Conservation (phyloP, 2,329 filamentous ascomycete species). For the Xylariaceae sp. region DNA sequence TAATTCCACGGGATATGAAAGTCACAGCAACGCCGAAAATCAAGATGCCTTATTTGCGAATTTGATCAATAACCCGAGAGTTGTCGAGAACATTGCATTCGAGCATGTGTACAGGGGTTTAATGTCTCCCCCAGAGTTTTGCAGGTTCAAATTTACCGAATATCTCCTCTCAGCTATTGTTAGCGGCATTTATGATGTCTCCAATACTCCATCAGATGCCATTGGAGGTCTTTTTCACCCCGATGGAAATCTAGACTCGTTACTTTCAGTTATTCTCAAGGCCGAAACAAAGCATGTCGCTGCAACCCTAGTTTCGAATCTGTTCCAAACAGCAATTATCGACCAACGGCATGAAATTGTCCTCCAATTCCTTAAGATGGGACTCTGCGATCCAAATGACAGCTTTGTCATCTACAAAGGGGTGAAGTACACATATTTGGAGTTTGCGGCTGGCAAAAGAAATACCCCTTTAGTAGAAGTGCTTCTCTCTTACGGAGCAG, state of each 20-base stretch:
- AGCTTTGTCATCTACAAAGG: background rate
- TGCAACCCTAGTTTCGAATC: background rate
- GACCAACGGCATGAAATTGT: background rate
- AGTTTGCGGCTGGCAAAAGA: background rate
- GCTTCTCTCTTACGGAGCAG: slow-evolving; percentile 2
- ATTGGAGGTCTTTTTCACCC: background rate
- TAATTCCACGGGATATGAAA: too few relatives aligned
- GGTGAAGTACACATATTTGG: background rate
- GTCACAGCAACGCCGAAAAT: too few relatives aligned
- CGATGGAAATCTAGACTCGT: background rate
- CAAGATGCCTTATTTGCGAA: too few relatives aligned
- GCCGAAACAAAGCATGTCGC: background rate
- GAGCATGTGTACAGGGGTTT: too few relatives aligned
- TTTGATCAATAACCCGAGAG: too few relatives aligned
- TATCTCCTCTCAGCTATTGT: background rate
- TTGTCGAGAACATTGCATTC: too few relatives aligned
- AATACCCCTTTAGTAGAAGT: background rate
- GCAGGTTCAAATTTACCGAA: background rate
- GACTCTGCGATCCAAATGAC: background rate
- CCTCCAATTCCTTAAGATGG: background rate
- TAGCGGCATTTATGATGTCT: background rate
- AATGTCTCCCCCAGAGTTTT: background rate
- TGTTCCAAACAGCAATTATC: background rate
- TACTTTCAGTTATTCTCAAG: background rate
- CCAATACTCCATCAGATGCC: background rate